These are phyloP conservation scores for Fusarium avenaceum DNA, from an alignment of 2,329 filamentous ascomycete genomes.

Conservation along the genomic window DNA sequence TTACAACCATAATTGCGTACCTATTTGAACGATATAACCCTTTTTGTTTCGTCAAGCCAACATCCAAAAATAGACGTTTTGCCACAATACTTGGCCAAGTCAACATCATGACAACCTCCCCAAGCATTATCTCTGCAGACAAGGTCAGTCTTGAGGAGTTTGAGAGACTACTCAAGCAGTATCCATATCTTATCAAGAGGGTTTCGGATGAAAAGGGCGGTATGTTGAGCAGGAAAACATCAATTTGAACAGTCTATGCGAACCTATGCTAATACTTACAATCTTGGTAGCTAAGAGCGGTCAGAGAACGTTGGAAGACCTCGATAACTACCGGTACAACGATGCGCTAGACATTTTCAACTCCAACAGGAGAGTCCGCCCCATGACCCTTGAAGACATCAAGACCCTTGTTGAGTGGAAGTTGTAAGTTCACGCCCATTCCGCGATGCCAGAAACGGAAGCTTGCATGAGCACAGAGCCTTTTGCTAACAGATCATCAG, in stretches of 20 bases:
- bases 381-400: conserved; percentile 70
- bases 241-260: background rate
- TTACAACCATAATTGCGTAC: background rate
- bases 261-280: conserved; percentile 13
- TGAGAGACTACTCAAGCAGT: conserved; percentile 53
- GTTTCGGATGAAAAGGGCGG: conserved; percentile 62
- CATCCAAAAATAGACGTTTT: background rate
- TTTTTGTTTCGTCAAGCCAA: background rate
- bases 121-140: conserved; percentile 27
- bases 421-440: conserved; percentile 63
- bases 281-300: conserved; percentile 59
- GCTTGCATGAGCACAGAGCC: background rate
- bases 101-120: conserved; percentile 36
- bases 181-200: conserved; percentile 57
- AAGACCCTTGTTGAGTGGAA: conserved; percentile 78
- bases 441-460: background rate
- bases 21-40: background rate
- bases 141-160: conserved; percentile 54
- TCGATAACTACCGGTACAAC: conserved; percentile 72
- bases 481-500: conserved; percentile 51
- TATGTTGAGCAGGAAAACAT: conserved; percentile 48
- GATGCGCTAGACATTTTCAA: conserved; percentile 64
- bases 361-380: conserved; percentile 49
- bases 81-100: background rate
- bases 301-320: conserved; percentile 65